Evolutionary conservation across 2,329 filamentous ascomycete genomes (phyloP).

Genomic region (Aureobasidium lini): DNA sequence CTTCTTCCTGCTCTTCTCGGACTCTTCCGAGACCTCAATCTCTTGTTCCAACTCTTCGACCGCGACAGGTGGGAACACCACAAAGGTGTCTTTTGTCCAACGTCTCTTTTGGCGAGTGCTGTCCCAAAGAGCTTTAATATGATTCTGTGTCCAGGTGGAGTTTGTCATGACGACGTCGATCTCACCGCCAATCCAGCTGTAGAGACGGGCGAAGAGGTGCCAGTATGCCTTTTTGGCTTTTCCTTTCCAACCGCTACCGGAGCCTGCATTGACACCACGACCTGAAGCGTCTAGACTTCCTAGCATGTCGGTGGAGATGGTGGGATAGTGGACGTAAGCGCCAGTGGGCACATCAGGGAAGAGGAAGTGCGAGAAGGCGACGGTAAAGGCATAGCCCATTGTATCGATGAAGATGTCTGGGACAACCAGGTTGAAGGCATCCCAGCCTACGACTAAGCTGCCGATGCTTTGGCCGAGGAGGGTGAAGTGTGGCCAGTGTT

Average conservation of each 20-base stretch:
- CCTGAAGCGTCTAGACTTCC: slow-evolving; percentile 63
- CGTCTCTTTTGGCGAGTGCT: slow-evolving; percentile 33
- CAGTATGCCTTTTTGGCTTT: slow-evolving; percentile 73
- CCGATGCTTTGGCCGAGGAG: slow-evolving; percentile 89
- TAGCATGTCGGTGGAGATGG: slow-evolving; percentile 97
- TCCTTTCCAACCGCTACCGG: slow-evolving; percentile 66
- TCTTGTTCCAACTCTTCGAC: slow-evolving; percentile 73
- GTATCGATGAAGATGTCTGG: slow-evolving; percentile 95
- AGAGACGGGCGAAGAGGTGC: slow-evolving; percentile 73
- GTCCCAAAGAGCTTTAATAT: slow-evolving; percentile 76
- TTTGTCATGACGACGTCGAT: slow-evolving; percentile 97
- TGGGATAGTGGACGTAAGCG: slow-evolving; percentile 96
- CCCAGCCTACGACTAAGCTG: slow-evolving; percentile 78
- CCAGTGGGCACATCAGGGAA: slow-evolving; percentile 76
- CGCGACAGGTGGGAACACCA: slow-evolving; percentile 87
- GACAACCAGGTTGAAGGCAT: slow-evolving; percentile 84
- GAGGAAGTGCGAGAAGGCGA: slow-evolving; percentile 73
- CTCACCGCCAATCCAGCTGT: slow-evolving; percentile 72
- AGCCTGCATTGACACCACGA: slow-evolving; percentile 72
- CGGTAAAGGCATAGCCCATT: slow-evolving; percentile 92
- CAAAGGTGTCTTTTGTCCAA: slow-evolving; percentile 53
- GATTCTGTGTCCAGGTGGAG: slow-evolving; percentile 83
- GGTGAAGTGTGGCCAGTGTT: slow-evolving; percentile 86
- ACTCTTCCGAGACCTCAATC: slow-evolving; percentile 62
- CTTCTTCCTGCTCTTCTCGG: slow-evolving; percentile 61